A percentile compares a stretch with the other conserved stretches of the same genome.
Evolutionary conservation across 306 rosid genomes (phyloP).

Genomic region (Amphicarpaea edgeworthii): DNA sequence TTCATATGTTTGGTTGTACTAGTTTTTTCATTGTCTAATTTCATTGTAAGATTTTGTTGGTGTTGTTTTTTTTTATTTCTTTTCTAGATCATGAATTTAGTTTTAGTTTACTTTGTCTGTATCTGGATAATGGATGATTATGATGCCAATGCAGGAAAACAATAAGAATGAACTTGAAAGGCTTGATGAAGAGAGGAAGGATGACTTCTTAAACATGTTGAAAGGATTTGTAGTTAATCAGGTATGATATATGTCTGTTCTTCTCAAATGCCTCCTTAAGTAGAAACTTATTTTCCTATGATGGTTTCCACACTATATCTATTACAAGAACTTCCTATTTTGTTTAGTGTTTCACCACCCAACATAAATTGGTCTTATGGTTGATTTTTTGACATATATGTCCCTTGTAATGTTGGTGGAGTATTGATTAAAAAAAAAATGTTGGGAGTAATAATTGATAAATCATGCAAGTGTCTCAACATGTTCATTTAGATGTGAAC

Average conservation of each 20-base stretch:
- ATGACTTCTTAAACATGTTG: constrained; percentile 87
- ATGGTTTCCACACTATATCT: constrained; percentile 4
- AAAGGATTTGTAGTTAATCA: constrained; percentile 90
- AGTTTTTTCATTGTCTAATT: constrained; percentile 19
- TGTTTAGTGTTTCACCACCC: not conserved
- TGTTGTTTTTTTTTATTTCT: not conserved
- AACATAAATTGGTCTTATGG: not conserved
- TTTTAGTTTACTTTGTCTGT: constrained; percentile 11
- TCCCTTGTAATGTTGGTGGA: not conserved
- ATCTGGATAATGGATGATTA: constrained; percentile 38
- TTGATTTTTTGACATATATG: constrained; percentile 1
- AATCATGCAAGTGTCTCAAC: constrained; percentile 18
- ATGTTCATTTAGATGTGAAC: constrained; percentile 13
- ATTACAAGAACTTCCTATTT: constrained; percentile 7
- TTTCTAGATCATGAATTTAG: not conserved
- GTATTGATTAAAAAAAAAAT: too few species aligned
- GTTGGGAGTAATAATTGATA: constrained; percentile 9
- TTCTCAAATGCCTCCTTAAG: not conserved
- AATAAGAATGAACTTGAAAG: constrained; percentile 92
- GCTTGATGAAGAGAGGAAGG: constrained; percentile 77
- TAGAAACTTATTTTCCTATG: constrained; percentile 25
- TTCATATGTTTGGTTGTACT: constrained; percentile 15
- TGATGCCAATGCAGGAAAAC: constrained; percentile 74
- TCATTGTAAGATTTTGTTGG: not conserved
- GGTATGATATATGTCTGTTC: constrained; percentile 56